Conservation (phyloP, 108 stramenopile genomes). For the Poteriospumella lacustris region DNA sequence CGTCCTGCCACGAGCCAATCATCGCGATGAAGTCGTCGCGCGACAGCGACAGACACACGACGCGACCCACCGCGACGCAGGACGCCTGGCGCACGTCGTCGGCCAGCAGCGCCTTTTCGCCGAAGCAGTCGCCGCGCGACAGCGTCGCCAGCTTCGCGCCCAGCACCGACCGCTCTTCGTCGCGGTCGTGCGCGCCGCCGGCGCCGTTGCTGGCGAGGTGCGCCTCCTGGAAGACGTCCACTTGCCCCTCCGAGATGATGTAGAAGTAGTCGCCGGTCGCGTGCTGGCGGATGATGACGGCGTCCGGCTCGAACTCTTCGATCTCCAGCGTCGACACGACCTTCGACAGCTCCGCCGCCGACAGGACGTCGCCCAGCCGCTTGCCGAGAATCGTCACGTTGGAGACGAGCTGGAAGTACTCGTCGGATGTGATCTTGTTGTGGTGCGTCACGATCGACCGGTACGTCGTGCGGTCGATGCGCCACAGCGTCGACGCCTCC, state of each 20-base stretch:
- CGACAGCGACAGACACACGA: slow-evolving; percentile 23
- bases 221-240: slow-evolving; percentile 38
- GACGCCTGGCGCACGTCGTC: slow-evolving; percentile 25
- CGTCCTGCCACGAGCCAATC: slow-evolving; percentile 63
- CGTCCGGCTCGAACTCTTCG: not conserved
- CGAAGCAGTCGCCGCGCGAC: slow-evolving; percentile 71
- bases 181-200: no score
- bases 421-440: not conserved
- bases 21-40: slow-evolving; percentile 65
- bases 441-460: slow-evolving; percentile 16
- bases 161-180: not conserved
- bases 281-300: slow-evolving; percentile 17
- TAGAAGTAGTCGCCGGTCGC: slow-evolving; percentile 57
- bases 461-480: slow-evolving; percentile 22
- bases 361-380: not conserved
- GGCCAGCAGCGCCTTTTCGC: slow-evolving; percentile 65
- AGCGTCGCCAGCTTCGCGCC: slow-evolving; percentile 50
- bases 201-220: no score
- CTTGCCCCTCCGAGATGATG: slow-evolving; percentile 49
- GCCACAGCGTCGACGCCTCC: slow-evolving; percentile 23
- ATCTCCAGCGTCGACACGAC: not conserved
- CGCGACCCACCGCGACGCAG: slow-evolving; percentile 51
- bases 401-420: not conserved
- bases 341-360: not conserved
- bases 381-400: not conserved